phyloP scores from a whole-genome alignment of 768 basidiomycete genomes.

The Boletus vinaceobasis region DNA sequence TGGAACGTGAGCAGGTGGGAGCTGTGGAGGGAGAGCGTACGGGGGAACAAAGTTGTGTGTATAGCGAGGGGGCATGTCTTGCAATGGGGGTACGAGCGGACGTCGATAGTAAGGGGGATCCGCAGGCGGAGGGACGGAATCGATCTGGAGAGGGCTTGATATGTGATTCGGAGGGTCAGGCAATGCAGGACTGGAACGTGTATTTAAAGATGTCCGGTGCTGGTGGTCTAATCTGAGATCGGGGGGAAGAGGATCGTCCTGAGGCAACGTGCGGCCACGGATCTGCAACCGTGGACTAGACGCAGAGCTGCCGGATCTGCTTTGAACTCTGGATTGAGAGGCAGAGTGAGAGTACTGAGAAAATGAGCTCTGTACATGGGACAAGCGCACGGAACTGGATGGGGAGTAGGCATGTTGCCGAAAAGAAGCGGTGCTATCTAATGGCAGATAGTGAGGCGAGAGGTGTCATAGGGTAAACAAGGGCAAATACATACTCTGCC shows the following conservation, averaged over 20 bases:
- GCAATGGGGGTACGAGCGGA: slow-evolving; percentile 17
- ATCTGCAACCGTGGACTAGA: slow-evolving; percentile 46
- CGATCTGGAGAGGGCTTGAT: slow-evolving; percentile 14
- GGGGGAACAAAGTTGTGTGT: slow-evolving; percentile 14
- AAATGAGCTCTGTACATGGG: slow-evolving; percentile 37
- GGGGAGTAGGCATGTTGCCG: slow-evolving; percentile 29
- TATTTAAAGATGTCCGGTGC: slow-evolving; percentile 10
- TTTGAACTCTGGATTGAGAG: slow-evolving; percentile 44
- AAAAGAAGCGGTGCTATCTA: slow-evolving; percentile 29
- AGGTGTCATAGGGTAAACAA: slow-evolving; percentile 8
- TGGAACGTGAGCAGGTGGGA: slow-evolving; percentile 15
- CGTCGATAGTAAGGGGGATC: slow-evolving; percentile 18
- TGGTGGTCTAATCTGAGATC: slow-evolving; percentile 25
- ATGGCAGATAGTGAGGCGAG: slow-evolving; percentile 6
- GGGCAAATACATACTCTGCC: slow-evolving; percentile 37
- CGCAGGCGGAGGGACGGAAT: slow-evolving; percentile 5
- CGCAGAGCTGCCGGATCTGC: slow-evolving; percentile 43
- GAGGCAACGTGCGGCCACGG: slow-evolving; percentile 41
- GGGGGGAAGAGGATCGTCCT: slow-evolving; percentile 31
- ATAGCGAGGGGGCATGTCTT: slow-evolving; percentile 23
- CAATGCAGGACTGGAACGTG: slow-evolving; percentile 18
- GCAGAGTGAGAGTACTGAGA: slow-evolving; percentile 32
- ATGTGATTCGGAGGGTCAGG: slow-evolving; percentile 14
- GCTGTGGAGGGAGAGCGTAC: slow-evolving; percentile 17
- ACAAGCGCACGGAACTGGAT: slow-evolving; percentile 29